phyloP scores from a whole-genome alignment of 2,329 filamentous ascomycete genomes.

The Capronia americana region DNA sequence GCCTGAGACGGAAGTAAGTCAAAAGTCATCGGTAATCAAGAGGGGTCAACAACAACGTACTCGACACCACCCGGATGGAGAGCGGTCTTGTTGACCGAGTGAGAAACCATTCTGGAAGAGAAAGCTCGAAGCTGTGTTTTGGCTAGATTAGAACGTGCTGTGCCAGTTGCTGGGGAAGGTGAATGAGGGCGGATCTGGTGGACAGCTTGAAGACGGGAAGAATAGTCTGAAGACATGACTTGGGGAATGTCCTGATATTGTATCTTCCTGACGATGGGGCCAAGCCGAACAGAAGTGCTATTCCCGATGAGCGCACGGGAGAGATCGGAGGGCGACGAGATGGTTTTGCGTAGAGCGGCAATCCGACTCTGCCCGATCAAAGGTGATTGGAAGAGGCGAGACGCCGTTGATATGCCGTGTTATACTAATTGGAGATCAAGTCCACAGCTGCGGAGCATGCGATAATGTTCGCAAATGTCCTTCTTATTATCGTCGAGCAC shows the following conservation, averaged over 20 bases:
- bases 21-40: constrained; percentile 23
- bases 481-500: constrained; percentile 28
- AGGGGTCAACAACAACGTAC: constrained; percentile 58
- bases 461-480: constrained; percentile 28
- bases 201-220: constrained; percentile 35
- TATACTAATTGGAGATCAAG: constrained; percentile 34
- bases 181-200: constrained; percentile 38
- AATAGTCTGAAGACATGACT: constrained; percentile 36
- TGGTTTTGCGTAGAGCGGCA: constrained; percentile 20
- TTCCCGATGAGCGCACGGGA: constrained; percentile 33
- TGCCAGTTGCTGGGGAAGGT: constrained; percentile 36
- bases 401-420: constrained; percentile 27
- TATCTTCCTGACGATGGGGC: constrained; percentile 33
- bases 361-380: constrained; percentile 33
- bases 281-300: constrained; percentile 32
- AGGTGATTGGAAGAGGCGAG: constrained; percentile 32
- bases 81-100: constrained; percentile 84
- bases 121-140: constrained; percentile 37
- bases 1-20: constrained; percentile 52
- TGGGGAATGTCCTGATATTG: constrained; percentile 31
- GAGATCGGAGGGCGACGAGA: constrained; percentile 31
- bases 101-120: constrained; percentile 52
- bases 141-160: constrained; percentile 37
- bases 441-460: constrained; percentile 34
- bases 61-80: constrained; percentile 89